Conservation (phyloP, 2,329 filamentous ascomycete genomes). For the Ophiostoma himal-ulmi region DNA sequence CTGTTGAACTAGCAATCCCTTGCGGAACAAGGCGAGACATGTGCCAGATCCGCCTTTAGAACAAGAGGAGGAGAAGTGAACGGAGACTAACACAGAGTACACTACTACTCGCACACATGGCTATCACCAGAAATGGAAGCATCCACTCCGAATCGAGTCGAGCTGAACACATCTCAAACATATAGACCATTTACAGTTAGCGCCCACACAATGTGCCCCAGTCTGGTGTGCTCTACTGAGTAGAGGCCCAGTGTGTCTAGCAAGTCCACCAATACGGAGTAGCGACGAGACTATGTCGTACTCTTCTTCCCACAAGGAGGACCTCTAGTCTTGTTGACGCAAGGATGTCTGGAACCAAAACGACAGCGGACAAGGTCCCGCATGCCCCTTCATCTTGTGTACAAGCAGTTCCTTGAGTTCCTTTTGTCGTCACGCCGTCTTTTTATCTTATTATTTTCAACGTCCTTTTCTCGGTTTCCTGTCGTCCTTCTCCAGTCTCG, state of each 20-base stretch:
- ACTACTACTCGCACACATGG: not conserved
- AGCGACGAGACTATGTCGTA: not conserved
- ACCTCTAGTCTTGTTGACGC: not conserved
- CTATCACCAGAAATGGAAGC: not conserved
- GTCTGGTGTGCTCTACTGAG: not conserved
- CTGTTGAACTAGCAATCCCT: constrained; percentile 9
- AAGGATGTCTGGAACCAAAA: constrained; percentile 8
- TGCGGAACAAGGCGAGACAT: constrained; percentile 12
- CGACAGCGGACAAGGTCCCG: constrained; percentile 2
- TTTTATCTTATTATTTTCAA: not conserved
- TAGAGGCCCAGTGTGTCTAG: too few species aligned
- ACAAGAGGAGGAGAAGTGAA: not conserved
- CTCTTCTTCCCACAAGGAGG: too few species aligned
- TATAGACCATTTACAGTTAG: not conserved
- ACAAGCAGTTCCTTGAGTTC: not conserved
- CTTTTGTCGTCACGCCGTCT: not conserved
- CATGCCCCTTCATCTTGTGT: constrained; percentile 1
- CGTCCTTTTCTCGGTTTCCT: not conserved
- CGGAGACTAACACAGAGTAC: not conserved
- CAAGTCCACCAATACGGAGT: too few species aligned
- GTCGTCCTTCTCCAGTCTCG: not conserved
- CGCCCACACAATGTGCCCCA: not conserved
- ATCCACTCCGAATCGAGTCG: constrained; percentile 7
- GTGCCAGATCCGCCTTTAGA: not conserved
- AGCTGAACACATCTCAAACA: constrained; percentile 10